Percentiles rank a stretch among this genome's conserved stretches.
Conservation (phyloP, 352 stramenopile species). For the Globisporangium yorkense region DNA sequence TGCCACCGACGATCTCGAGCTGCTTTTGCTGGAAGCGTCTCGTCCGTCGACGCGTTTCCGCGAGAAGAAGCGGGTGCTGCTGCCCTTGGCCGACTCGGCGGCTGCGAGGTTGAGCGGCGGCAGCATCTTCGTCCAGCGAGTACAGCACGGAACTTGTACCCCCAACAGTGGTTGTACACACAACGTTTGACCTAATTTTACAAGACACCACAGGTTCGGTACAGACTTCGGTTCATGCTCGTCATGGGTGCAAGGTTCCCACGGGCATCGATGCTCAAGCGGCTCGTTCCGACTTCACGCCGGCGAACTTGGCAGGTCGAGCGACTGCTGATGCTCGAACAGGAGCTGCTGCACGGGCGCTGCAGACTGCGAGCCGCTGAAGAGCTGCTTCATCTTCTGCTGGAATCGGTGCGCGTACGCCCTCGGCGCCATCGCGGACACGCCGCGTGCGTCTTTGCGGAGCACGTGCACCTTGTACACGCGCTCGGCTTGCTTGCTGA, state of each 20-base stretch:
- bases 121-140: constrained; percentile 18
- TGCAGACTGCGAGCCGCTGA: constrained; percentile 38
- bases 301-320: constrained; percentile 8
- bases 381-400: constrained; percentile 81
- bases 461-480: constrained; percentile 83
- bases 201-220: too few relatives aligned
- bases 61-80: constrained; percentile 21
- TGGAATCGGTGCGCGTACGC: constrained; percentile 76
- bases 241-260: too few relatives aligned
- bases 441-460: constrained; percentile 55
- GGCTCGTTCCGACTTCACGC: not conserved
- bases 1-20: not conserved
- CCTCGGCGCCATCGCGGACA: constrained; percentile 69
- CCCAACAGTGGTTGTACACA: too few relatives aligned
- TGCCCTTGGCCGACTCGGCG: constrained; percentile 19
- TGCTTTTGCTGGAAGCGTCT: constrained; percentile 9
- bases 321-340: constrained; percentile 23
- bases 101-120: constrained; percentile 31
- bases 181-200: not conserved
- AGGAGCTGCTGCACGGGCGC: constrained; percentile 11
- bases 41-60: constrained; percentile 19
- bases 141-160: not conserved
- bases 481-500: constrained; percentile 71
- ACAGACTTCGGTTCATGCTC: too few relatives aligned
- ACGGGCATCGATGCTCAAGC: not conserved